Conservation (phyloP, 208 protist species). For the Tritrichomonas musculus region DNA sequence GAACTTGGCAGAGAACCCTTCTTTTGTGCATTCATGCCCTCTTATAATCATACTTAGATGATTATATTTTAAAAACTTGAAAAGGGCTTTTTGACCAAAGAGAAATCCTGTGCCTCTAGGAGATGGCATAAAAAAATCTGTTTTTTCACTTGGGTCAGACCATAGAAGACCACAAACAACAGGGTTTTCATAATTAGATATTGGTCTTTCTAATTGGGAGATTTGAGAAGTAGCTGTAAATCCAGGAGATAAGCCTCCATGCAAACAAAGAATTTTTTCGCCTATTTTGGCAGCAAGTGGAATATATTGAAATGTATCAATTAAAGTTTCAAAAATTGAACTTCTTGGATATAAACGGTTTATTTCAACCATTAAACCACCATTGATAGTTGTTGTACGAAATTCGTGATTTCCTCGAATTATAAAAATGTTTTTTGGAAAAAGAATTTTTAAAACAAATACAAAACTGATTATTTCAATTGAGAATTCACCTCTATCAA, state of each 20-base stretch:
- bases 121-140: background rate
- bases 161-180: background rate
- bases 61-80: background rate
- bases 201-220: background rate
- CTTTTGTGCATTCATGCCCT: background rate
- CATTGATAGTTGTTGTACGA: too few relatives aligned
- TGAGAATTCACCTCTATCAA: background rate
- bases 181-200: too few relatives aligned
- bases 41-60: background rate
- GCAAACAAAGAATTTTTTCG: background rate
- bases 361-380: background rate
- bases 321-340: background rate
- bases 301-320: background rate
- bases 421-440: background rate
- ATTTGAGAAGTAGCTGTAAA: background rate
- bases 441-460: background rate
- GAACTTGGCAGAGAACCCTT: background rate
- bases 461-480: background rate
- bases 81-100: background rate
- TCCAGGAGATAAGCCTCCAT: background rate
- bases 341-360: background rate
- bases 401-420: background rate
- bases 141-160: background rate
- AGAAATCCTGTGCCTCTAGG: background rate
- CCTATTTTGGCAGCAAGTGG: background rate